Base-by-base conservation (phyloP, 441 rosid genomes). In the Erodium moschatum region DNA sequence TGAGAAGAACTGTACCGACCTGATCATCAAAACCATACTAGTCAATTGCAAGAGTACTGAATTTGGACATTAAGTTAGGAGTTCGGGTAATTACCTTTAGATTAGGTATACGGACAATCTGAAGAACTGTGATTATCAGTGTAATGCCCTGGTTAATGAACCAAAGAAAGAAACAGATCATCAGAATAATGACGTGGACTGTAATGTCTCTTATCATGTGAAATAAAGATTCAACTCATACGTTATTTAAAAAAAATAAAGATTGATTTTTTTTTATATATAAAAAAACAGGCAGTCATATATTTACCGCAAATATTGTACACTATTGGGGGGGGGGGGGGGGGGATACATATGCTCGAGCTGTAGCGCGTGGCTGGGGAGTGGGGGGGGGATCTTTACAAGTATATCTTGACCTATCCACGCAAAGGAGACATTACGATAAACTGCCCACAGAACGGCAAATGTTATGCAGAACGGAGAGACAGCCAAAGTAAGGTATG, bases 381-480 rank as follows among this genome's bases (percentile, higher is more conserved):
- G n/a, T n/a, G n/a, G n/a, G n/a, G n/a, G 40, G 4, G 15, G 6
- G 20, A n/a, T 11, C 61, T 95, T 87, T 83, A 95, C 99, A 65
- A 95, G 95, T 76, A 90, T 81, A 81, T 95, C 96, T 86, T 95
- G 99, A 68, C 97, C 99, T 27, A 95, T 95, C 97, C 99, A 91
- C 65, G 95, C 97, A 52, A 80, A 86, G 64, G 90, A 73, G 78
- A 48, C 52, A 58, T 65, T 77, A 7, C 78, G 75, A 33, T 68
- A 80, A 64, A 83, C 78, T 70, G 89, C 91, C 99, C 99, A 95
- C 48, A 86, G 73, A 70, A 90, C 89, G 74, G 99, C 87, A 89
- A 87, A 95, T 71, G 90, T 71, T 75, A 92, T 74, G 87, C 99
- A 95, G 83, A 95, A 89, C 65, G 99, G 99, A 67, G 89, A 81